Percentiles rank a stretch among this genome's conserved stretches.
These are phyloP conservation scores for Amylostereum chailletii DNA, from an alignment of 1,284 basidiomycete genomes.

Conservation along the genomic window DNA sequence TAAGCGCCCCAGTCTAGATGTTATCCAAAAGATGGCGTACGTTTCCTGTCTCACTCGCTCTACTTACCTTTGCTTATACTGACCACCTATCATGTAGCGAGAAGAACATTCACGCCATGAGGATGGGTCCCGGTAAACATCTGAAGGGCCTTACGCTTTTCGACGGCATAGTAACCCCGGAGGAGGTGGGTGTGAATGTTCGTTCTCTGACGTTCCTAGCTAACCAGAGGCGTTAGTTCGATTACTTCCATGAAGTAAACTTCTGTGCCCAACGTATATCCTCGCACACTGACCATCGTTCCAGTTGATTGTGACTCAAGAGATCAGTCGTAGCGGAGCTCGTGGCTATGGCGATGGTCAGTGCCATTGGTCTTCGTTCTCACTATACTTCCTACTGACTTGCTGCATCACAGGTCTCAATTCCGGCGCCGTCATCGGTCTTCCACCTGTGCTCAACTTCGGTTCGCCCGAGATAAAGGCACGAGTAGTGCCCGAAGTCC, in stretches of 20 bases:
- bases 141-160: conserved; percentile 76
- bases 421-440: conserved; percentile 44
- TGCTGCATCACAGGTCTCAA: neutral
- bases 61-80: neutral
- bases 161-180: conserved; percentile 76
- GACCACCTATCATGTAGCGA: conserved; percentile 28
- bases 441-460: conserved; percentile 80
- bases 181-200: conserved; percentile 37
- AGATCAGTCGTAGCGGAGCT: conserved; percentile 59
- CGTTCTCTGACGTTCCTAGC: neutral
- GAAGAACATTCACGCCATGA: conserved; percentile 79
- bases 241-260: conserved; percentile 75
- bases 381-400: conserved; percentile 2
- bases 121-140: conserved; percentile 81
- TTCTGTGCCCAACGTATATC: neutral
- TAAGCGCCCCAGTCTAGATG: conserved; percentile 55
- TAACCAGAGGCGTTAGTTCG: conserved; percentile 34
- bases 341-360: conserved; percentile 55
- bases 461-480: conserved; percentile 69
- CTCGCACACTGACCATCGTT: conserved; percentile 16
- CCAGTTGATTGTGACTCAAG: conserved; percentile 82
- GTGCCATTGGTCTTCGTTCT: conserved; percentile 24
- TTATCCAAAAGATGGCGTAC: conserved; percentile 66
- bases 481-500: conserved; percentile 74
- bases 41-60: conserved; percentile 15